Percentiles rank a stretch among this genome's conserved stretches.
These are phyloP conservation scores for Pythium volutum DNA, from an alignment of 352 stramenopile species.

Conservation along the genomic window DNA sequence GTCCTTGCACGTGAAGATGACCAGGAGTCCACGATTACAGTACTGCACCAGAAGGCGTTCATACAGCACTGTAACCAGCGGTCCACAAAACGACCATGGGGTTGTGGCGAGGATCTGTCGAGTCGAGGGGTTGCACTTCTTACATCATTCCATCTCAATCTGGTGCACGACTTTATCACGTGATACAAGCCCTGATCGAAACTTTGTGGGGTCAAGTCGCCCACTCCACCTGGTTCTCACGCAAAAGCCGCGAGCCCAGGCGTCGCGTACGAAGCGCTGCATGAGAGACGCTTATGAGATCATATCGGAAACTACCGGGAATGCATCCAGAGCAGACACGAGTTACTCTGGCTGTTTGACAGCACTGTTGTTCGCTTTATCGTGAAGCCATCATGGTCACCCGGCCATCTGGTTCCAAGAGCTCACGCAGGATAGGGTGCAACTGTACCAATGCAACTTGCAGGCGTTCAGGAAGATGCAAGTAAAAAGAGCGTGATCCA, in stretches of 20 bases:
- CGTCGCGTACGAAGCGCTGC: not conserved
- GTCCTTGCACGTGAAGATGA: too few species aligned
- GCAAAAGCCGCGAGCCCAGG: not conserved
- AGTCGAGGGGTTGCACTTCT: too few species aligned
- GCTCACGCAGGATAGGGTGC: not conserved
- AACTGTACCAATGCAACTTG: not conserved
- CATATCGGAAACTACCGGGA: too few species aligned
- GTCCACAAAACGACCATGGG: too few species aligned
- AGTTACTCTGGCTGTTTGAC: conserved; percentile 1
- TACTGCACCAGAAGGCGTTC: too few species aligned
- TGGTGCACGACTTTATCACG: not conserved
- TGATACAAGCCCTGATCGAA: not conserved
- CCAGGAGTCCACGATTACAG: too few species aligned
- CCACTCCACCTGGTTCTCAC: not conserved
- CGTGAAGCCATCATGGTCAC: not conserved
- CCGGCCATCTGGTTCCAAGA: not conserved
- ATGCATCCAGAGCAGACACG: conserved; percentile 1
- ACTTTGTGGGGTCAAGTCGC: too few species aligned
- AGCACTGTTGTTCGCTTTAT: not conserved
- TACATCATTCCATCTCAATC: not conserved
- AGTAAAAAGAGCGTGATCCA: not conserved
- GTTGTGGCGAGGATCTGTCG: too few species aligned
- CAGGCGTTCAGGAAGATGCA: conserved; percentile 3
- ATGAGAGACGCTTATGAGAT: not conserved
- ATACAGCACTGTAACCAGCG: too few species aligned